These are phyloP conservation scores for Coemansia sp. DNA, from an alignment of 192 early-diverging fungal genomes.

Conservation along the genomic window DNA sequence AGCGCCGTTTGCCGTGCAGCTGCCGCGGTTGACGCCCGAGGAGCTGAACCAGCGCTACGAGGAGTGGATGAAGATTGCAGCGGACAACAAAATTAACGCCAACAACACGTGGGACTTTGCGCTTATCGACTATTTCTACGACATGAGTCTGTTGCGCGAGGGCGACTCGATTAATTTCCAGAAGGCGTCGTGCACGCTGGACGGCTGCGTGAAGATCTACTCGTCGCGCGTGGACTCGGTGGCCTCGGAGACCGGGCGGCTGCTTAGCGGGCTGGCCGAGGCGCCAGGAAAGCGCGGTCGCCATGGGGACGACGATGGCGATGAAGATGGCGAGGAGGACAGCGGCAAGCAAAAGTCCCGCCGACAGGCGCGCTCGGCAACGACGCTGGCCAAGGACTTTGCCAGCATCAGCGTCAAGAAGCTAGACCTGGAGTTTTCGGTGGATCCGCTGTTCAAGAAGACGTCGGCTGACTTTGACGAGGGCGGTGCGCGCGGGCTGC, in stretches of 20 bases:
- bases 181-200: conserved; percentile 93
- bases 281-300: conserved; percentile 54
- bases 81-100: conserved; percentile 93
- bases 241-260: conserved; percentile 83
- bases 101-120: conserved; percentile 95
- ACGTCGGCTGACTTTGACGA: conserved; percentile 98
- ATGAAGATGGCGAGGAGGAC: conserved; percentile 49
- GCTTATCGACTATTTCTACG: conserved; percentile 97
- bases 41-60: conserved; percentile 69
- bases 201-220: conserved; percentile 97
- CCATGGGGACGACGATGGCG: conserved; percentile 29
- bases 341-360: conserved; percentile 25
- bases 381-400: conserved; percentile 81
- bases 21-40: conserved; percentile 48
- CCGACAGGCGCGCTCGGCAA: conserved; percentile 47
- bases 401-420: conserved; percentile 74
- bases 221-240: conserved; percentile 95
- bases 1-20: conserved; percentile 45
- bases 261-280: conserved; percentile 82
- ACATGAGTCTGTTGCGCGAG: conserved; percentile 89
- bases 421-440: conserved; percentile 85
- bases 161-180: conserved; percentile 98
- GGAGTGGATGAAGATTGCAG: conserved; percentile 97
- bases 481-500: conserved; percentile 86
- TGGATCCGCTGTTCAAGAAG: conserved; percentile 96